These are phyloP conservation scores for Perkinsus olseni DNA, from an alignment of 169 alveolate genomes.

Conservation along the genomic window DNA sequence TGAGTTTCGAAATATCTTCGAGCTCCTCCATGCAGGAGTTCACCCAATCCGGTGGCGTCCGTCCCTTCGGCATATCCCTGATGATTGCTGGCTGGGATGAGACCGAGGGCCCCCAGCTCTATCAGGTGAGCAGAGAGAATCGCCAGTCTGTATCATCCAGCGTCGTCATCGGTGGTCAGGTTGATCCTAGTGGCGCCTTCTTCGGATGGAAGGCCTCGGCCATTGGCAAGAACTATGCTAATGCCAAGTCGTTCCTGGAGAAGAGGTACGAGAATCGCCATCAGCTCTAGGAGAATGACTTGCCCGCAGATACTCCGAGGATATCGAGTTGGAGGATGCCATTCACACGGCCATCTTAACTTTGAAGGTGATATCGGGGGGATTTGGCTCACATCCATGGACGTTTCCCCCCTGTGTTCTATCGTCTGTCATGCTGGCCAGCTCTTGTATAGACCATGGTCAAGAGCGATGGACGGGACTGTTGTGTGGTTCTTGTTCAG, in stretches of 20 bases:
- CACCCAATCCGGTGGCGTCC: constrained; percentile 99
- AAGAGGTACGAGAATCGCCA: constrained; percentile 57
- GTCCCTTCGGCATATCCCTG: constrained; percentile 98
- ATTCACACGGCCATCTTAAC: constrained; percentile 85
- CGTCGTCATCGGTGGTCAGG: constrained; percentile 19
- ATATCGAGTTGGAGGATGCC: constrained; percentile 91
- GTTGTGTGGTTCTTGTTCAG: constrained; percentile 34
- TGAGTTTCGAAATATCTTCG: neutral
- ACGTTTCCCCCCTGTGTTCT: neutral
- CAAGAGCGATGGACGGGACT: neutral
- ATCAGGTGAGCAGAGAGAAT: constrained; percentile 35
- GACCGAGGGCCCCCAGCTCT: constrained; percentile 75
- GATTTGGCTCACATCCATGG: neutral
- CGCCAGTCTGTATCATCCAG: too few species aligned
- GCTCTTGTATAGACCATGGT: neutral
- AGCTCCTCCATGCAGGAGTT: constrained; percentile 65
- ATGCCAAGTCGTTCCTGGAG: constrained; percentile 92
- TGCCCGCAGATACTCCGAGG: constrained; percentile 61
- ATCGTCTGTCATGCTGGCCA: neutral
- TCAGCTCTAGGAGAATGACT: neutral
- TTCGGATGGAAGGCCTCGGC: constrained; percentile 98
- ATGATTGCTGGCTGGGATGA: constrained; percentile 86
- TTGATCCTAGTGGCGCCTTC: constrained; percentile 98
- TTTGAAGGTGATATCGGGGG: constrained; percentile 49
- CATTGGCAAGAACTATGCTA: constrained; percentile 88